These are phyloP conservation scores for Haberlea rhodopensis DNA, from an alignment of 257 asterid genomes.

Conservation along the genomic window DNA sequence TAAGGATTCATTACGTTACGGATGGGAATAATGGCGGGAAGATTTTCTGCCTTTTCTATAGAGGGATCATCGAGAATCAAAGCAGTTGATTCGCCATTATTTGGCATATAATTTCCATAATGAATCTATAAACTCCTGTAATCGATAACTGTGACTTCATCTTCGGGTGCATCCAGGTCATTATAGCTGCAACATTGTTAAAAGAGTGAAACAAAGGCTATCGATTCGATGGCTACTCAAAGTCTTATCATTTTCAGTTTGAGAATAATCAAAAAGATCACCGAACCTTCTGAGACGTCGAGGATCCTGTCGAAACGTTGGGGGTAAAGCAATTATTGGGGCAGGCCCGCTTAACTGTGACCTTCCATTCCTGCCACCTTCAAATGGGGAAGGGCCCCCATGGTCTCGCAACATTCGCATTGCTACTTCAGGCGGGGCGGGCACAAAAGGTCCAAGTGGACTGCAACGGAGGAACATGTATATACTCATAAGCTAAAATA, in stretches of 20 bases:
- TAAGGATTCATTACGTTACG: not conserved
- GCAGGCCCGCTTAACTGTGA: constrained; percentile 59
- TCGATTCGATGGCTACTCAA: constrained; percentile 1
- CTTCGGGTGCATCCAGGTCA: constrained; percentile 99
- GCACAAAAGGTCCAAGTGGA: constrained; percentile 96
- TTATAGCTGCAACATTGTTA: constrained; percentile 66
- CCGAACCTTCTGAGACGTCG: constrained; percentile 86
- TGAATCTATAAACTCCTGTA: constrained; percentile 80
- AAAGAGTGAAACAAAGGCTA: not conserved
- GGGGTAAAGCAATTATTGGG: constrained; percentile 82
- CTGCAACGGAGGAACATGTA: constrained; percentile 41
- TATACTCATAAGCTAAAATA: constrained; percentile 13
- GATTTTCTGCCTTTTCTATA: not conserved
- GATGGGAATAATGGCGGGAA: not conserved
- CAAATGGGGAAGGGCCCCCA: constrained; percentile 87
- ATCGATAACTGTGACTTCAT: constrained; percentile 94
- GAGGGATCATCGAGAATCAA: not conserved
- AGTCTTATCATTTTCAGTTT: constrained; percentile 1
- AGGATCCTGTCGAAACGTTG: constrained; percentile 83
- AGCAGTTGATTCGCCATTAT: not conserved
- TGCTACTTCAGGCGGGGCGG: constrained; percentile 99
- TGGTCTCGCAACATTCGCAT: constrained; percentile 96
- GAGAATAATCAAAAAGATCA: constrained; percentile 10
- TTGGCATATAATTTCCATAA: not conserved
- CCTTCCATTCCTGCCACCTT: constrained; percentile 79